These are phyloP conservation scores for Nakataea oryzae DNA, from an alignment of 2,329 filamentous ascomycete genomes.

Conservation along the genomic window DNA sequence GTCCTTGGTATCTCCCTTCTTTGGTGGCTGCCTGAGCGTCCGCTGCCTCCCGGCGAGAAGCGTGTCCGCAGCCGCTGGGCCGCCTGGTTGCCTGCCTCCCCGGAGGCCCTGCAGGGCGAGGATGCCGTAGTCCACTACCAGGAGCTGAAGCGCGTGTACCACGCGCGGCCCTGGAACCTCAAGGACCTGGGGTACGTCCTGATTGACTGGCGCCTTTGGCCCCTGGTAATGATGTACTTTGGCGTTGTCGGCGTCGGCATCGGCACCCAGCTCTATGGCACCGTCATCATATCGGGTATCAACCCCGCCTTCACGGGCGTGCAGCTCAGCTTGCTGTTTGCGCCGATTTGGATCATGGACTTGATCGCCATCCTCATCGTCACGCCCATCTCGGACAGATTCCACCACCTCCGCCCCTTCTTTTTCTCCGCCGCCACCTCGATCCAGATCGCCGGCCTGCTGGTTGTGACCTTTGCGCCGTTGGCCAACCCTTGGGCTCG, in stretches of 20 bases:
- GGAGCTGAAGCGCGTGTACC: slow-evolving; percentile 72
- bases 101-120: slow-evolving; percentile 63
- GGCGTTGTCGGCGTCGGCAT: slow-evolving; percentile 89
- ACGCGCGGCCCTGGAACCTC: slow-evolving; percentile 60
- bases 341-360: slow-evolving; percentile 92
- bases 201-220: slow-evolving; percentile 82
- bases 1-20: slow-evolving; percentile 62
- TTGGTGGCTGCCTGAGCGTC: slow-evolving; percentile 87
- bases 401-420: slow-evolving; percentile 66
- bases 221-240: slow-evolving; percentile 84
- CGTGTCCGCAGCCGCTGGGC: slow-evolving; percentile 38
- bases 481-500: slow-evolving; percentile 64
- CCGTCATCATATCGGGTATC: slow-evolving; percentile 74
- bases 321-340: slow-evolving; percentile 71
- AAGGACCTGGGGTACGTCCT: slow-evolving; percentile 61
- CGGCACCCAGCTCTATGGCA: slow-evolving; percentile 79
- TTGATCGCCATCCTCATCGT: slow-evolving; percentile 77
- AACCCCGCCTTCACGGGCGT: slow-evolving; percentile 63
- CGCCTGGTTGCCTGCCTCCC: slow-evolving; percentile 57
- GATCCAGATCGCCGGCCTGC: slow-evolving; percentile 73
- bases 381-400: slow-evolving; percentile 78
- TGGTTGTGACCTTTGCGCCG: slow-evolving; percentile 64
- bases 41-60: slow-evolving; percentile 59
- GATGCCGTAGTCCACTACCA: slow-evolving; percentile 77
- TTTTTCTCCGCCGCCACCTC: slow-evolving; percentile 71